A percentile compares a stretch with the other conserved stretches of the same genome.
phyloP scores from a whole-genome alignment of 129 eudicot species.

The Pseudognaphalium luteoalbum region DNA sequence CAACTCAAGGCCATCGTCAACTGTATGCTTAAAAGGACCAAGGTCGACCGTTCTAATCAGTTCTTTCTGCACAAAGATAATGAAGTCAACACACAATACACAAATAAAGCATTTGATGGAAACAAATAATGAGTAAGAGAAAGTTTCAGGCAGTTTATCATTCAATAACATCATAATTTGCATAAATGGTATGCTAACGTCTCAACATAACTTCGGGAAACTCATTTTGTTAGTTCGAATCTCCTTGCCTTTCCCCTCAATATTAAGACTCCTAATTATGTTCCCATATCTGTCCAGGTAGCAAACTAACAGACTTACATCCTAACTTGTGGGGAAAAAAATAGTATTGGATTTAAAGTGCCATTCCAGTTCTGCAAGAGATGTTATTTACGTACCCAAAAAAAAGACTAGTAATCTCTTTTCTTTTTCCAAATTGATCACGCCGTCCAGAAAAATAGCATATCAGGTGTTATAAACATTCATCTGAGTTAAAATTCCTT shows the following conservation, averaged over 20 bases:
- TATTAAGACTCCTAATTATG: not conserved
- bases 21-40: slow-evolving; percentile 99
- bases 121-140: slow-evolving; percentile 2
- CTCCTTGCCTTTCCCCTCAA: not conserved
- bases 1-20: slow-evolving; percentile 96
- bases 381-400: not conserved
- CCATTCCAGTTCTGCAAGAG: not conserved
- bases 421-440: not conserved
- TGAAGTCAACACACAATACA: slow-evolving; percentile 2
- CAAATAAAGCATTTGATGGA: not conserved
- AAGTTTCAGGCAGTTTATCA: not conserved
- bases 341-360: not conserved
- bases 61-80: slow-evolving; percentile 70
- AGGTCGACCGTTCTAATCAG: slow-evolving; percentile 95
- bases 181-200: not conserved
- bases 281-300: not conserved
- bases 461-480: not conserved
- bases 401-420: not conserved
- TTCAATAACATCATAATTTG: not conserved
- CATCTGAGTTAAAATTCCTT: too few relatives aligned
- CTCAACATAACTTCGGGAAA: not conserved
- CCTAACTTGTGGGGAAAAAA: not conserved
- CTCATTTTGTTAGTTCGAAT: not conserved
- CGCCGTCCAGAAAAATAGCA: not conserved
- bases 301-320: not conserved